Base-by-base conservation (phyloP, 1,284 basidiomycete species). In the Apiotrichum veenhuisii region DNA sequence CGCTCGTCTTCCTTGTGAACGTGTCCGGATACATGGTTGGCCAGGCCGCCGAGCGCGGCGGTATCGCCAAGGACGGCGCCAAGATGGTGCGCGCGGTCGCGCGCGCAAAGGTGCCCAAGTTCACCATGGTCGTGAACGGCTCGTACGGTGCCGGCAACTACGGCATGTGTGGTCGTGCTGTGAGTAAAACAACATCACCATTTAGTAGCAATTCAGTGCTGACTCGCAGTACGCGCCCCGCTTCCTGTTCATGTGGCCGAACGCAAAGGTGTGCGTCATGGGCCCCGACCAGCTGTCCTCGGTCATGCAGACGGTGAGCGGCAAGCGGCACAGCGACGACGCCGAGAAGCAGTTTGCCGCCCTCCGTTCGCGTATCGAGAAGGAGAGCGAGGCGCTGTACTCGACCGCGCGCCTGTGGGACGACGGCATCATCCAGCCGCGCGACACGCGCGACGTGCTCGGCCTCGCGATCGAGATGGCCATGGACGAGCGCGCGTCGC, bases 171-270 rank as follows among this genome's bases (percentile, higher is more conserved):
- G 89, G 89, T 20, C 82, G 90, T 57, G 88, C 91, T 56, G 89
- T 91, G 17, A 44, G 42, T 44, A 3, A 7, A 26, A 72, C 76
- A 85, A 78, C 40, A 52, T 22, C 12, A 3, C 46, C 17, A 3
- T 5, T 23, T 30, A 12, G 30, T 7, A 30, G 12, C 30, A 12
- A 30, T 30, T 12, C 30, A 12, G 5, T 12, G 26, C 15, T 26
- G 23, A 44, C 42, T 26, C 20, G n/a, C 40, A 92, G 84, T 95
- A 95, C 76, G 91, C 89, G 12, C 92, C 93, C 3, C 83, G 92
- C 59, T 96, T 97, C 82, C 77, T 97, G 53, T 97, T 90, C 89
- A 94, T 93, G 90, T 97, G 94, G 93, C 93, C 93, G 58, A 95
- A 94, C 66, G 90, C 93, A 30, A 92, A 89, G 74, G 87, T 96